phyloP scores from a whole-genome alignment of 106 monocot species.

The Allium fistulosum region DNA sequence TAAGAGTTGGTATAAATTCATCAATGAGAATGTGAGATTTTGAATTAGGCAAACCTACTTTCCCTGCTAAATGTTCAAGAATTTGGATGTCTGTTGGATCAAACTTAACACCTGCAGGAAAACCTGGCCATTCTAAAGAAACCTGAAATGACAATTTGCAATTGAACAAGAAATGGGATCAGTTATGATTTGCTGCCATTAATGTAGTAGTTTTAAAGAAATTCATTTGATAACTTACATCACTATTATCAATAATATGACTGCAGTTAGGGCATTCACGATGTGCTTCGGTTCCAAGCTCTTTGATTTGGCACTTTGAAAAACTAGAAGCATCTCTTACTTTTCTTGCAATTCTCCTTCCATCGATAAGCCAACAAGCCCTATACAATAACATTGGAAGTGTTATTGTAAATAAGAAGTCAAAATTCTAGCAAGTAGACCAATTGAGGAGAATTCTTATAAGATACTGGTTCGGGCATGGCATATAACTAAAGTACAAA shows the following conservation, averaged over 20 bases:
- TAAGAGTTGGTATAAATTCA: slow-evolving; percentile 84
- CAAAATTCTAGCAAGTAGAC: neutral
- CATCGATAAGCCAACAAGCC: slow-evolving; percentile 71
- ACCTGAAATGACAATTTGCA: slow-evolving; percentile 36
- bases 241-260: slow-evolving; percentile 77
- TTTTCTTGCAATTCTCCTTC: slow-evolving; percentile 80
- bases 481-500: neutral
- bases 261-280: slow-evolving; percentile 91
- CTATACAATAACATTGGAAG: slow-evolving; percentile 10
- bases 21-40: slow-evolving; percentile 72
- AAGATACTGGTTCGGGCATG: neutral
- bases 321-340: slow-evolving; percentile 52
- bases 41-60: slow-evolving; percentile 42
- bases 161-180: neutral
- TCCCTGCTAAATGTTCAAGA: slow-evolving; percentile 77
- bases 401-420: neutral
- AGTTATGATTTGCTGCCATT: neutral
- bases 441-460: neutral
- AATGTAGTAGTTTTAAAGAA: neutral
- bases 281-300: slow-evolving; percentile 44
- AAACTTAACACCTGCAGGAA: slow-evolving; percentile 95
- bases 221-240: slow-evolving; percentile 44
- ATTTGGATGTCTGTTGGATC: slow-evolving; percentile 86
- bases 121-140: slow-evolving; percentile 81
- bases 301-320: slow-evolving; percentile 40